phyloP scores from a whole-genome alignment of 768 basidiomycete genomes.

The Hericium rajendrae region DNA sequence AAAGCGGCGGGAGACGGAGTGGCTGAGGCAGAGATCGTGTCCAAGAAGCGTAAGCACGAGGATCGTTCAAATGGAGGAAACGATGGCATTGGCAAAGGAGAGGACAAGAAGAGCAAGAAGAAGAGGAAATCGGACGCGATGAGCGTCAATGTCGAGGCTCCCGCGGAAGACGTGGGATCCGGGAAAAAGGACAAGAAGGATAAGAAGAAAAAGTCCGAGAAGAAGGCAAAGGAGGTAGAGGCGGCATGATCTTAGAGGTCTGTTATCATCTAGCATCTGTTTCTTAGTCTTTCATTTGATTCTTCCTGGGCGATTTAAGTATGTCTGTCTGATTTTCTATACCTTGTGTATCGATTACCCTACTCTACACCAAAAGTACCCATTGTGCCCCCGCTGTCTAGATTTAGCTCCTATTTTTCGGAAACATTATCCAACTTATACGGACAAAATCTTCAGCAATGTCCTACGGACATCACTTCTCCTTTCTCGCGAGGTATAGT shows the following conservation, averaged over 20 bases:
- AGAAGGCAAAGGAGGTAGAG: conserved; percentile 4
- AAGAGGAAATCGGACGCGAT: conserved; percentile 12
- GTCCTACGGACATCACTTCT: no score
- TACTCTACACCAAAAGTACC: background rate
- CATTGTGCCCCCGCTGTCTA: no score
- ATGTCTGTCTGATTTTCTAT: background rate
- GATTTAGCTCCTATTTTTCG: background rate
- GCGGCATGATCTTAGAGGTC: background rate
- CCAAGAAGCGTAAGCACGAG: conserved; percentile 18
- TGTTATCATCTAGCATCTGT: background rate
- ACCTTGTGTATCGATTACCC: background rate
- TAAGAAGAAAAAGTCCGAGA: conserved; percentile 15
- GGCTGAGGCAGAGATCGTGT: conserved; percentile 3
- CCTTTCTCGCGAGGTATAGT: no score
- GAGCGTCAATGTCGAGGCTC: background rate
- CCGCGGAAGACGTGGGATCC: conserved; percentile 1
- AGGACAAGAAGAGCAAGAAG: conserved; percentile 22
- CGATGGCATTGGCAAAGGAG: background rate
- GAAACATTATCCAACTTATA: no score
- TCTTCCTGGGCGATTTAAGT: background rate
- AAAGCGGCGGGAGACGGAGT: conserved; percentile 7
- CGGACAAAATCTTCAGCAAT: no score
- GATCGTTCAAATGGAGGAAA: background rate
- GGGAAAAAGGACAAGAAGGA: conserved; percentile 25
- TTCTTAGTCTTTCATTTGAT: background rate